A percentile compares a stretch with the other conserved stretches of the same genome.
These are phyloP conservation scores for Xylariaceae sp. DNA, from an alignment of 2,329 filamentous ascomycete genomes.

Conservation along the genomic window DNA sequence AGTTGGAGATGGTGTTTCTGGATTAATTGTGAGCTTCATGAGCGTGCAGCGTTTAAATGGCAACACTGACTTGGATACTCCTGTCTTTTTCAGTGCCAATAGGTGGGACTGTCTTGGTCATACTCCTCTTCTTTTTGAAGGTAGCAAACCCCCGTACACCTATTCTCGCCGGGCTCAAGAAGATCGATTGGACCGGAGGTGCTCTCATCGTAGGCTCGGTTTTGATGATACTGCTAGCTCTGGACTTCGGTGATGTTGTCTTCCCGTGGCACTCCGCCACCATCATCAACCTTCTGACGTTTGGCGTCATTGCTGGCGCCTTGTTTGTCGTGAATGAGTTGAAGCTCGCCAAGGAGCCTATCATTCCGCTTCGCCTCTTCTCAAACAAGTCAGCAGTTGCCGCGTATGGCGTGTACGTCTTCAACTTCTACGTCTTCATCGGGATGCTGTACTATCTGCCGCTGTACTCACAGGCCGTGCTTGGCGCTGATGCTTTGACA, in stretches of 20 bases:
- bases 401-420: conserved; percentile 45
- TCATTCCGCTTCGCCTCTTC: conserved; percentile 67
- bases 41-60: background rate
- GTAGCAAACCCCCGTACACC: conserved; percentile 66
- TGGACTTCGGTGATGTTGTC: conserved; percentile 67
- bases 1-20: conserved; percentile 10
- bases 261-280: conserved; percentile 60
- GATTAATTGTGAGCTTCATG: too few relatives aligned
- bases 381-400: conserved; percentile 54
- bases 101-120: conserved; percentile 53
- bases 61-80: conserved; percentile 3
- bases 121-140: conserved; percentile 62
- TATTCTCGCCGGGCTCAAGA: conserved; percentile 58
- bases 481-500: conserved; percentile 57
- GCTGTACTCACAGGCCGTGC: conserved; percentile 69
- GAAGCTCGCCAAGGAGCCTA: conserved; percentile 60
- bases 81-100: conserved; percentile 38
- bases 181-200: conserved; percentile 60
- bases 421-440: conserved; percentile 59
- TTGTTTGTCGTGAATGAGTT: conserved; percentile 62
- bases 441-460: conserved; percentile 69
- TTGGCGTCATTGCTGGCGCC: conserved; percentile 49
- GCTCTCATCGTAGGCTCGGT: conserved; percentile 61
- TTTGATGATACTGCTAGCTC: conserved; percentile 67
- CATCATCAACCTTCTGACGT: conserved; percentile 62